Conservation (phyloP, 2,329 filamentous ascomycete genomes). For the Rhinocladiella mackenziei region DNA sequence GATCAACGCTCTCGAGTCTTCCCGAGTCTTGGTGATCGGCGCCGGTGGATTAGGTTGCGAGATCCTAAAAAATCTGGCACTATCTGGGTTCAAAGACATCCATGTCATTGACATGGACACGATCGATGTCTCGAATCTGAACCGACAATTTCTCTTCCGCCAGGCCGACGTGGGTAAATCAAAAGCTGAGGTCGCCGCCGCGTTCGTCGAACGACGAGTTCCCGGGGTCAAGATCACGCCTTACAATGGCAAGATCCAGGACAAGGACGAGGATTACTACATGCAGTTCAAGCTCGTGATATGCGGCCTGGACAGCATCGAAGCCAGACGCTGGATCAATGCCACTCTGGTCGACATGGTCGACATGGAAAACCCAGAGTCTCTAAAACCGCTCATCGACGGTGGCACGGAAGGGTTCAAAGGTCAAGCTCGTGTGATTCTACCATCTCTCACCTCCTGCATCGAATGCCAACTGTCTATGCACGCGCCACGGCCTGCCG, state of each 20-base stretch:
- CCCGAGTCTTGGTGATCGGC: constrained; percentile 68
- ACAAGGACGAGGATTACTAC: constrained; percentile 94
- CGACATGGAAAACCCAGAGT: constrained; percentile 75
- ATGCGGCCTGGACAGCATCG: constrained; percentile 93
- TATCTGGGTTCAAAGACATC: constrained; percentile 94
- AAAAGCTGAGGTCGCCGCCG: constrained; percentile 89
- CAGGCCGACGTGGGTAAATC: constrained; percentile 84
- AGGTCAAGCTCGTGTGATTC: constrained; percentile 86
- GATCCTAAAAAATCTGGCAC: constrained; percentile 89
- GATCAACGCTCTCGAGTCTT: constrained; percentile 58
- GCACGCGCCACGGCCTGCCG: constrained; percentile 94
- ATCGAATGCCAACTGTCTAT: constrained; percentile 98
- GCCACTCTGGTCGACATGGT: constrained; percentile 87
- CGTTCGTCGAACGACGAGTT: constrained; percentile 84
- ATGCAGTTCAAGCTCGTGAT: constrained; percentile 93
- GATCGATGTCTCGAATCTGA: constrained; percentile 96
- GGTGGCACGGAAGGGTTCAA: constrained; percentile 98
- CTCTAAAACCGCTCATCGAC: constrained; percentile 88
- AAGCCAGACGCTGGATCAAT: constrained; percentile 98
- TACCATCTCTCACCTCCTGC: constrained; percentile 89
- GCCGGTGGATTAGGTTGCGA: constrained; percentile 94
- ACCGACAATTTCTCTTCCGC: constrained; percentile 95
- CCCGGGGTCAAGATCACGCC: constrained; percentile 89
- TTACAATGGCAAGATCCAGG: constrained; percentile 91
- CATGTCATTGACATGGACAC: constrained; percentile 99